A percentile compares a stretch with the other conserved stretches of the same genome.
Evolutionary conservation across 1,284 basidiomycete species (phyloP).

Genomic region (Malassezia obtusa): DNA sequence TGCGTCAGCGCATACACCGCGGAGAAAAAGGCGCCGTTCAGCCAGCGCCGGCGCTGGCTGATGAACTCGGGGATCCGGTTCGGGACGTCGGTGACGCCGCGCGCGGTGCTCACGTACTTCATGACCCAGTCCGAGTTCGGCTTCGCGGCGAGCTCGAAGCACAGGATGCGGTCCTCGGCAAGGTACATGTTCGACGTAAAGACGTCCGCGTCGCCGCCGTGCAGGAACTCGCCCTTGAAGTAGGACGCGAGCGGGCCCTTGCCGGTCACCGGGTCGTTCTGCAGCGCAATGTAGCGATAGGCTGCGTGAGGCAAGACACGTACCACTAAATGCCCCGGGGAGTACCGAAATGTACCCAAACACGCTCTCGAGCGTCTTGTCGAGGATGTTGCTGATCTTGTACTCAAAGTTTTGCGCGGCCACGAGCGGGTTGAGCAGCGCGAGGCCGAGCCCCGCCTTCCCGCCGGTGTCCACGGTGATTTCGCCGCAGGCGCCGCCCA

Average conservation of each 20-base stretch:
- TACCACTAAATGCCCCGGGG: slow-evolving; percentile 69
- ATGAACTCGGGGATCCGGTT: slow-evolving; percentile 41
- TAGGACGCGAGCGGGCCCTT: slow-evolving; percentile 86
- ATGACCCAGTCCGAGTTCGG: slow-evolving; percentile 49
- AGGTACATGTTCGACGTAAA: slow-evolving; percentile 46
- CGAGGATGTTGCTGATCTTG: slow-evolving; percentile 44
- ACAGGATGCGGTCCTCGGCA: slow-evolving; percentile 43
- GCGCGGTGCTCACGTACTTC: slow-evolving; percentile 43
- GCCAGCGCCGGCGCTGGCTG: slow-evolving; percentile 40
- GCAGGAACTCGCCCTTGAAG: slow-evolving; percentile 74
- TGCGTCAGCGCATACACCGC: slow-evolving; percentile 58
- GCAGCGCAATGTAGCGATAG: slow-evolving; percentile 66
- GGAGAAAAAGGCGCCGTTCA: slow-evolving; percentile 53
- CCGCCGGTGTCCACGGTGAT: slow-evolving; percentile 70
- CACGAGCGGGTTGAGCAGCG: slow-evolving; percentile 63
- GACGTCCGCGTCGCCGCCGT: slow-evolving; percentile 38
- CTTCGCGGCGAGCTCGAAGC: slow-evolving; percentile 44
- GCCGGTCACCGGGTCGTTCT: slow-evolving; percentile 65
- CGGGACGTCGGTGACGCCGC: slow-evolving; percentile 44
- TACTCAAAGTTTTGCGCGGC: slow-evolving; percentile 49
- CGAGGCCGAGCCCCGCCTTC: slow-evolving; percentile 50
- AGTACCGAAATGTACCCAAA: slow-evolving; percentile 89
- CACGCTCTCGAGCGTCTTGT: slow-evolving; percentile 57
- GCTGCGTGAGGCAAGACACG: slow-evolving; percentile 51
- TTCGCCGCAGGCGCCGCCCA: slow-evolving; percentile 92